Percentiles rank a stretch among this genome's conserved stretches.
phyloP scores from a whole-genome alignment of 1,284 basidiomycete genomes.

The Boletellus deceptivus region DNA sequence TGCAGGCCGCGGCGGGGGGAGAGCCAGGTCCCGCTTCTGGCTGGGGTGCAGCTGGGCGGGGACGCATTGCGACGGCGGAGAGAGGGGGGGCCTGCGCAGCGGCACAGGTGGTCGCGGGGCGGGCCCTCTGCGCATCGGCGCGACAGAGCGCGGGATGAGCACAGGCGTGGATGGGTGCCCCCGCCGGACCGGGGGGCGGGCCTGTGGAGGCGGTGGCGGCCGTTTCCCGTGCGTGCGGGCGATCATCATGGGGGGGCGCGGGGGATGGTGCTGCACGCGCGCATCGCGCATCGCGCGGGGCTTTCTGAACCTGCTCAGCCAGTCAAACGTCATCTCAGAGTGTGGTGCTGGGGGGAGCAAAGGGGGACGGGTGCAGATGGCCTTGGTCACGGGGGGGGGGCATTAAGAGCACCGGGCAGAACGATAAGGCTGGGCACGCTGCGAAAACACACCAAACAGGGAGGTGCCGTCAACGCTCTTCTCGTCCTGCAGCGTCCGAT shows the following conservation, averaged over 20 bases:
- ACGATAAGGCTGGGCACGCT: constrained; percentile 30
- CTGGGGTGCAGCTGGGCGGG: constrained; percentile 29
- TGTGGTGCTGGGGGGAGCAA: constrained; percentile 12
- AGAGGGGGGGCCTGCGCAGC: constrained; percentile 3
- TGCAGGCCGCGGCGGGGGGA: constrained; percentile 6
- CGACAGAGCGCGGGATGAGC: constrained; percentile 13
- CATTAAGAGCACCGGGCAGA: constrained; percentile 28
- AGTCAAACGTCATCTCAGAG: constrained; percentile 27
- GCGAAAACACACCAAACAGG: constrained; percentile 26
- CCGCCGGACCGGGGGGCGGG: constrained; percentile 21
- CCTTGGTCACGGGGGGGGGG: constrained; percentile 17
- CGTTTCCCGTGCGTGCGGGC: constrained; percentile 20
- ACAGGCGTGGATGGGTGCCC: constrained; percentile 7
- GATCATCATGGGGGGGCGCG: constrained; percentile 15
- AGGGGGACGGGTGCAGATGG: constrained; percentile 5
- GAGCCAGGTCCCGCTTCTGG: constrained; percentile 21
- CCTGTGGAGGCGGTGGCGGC: constrained; percentile 17
- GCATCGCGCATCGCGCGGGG: constrained; percentile 18
- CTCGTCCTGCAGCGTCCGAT: constrained; percentile 29
- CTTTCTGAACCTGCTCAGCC: constrained; percentile 26
- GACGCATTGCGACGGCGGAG: constrained; percentile 20
- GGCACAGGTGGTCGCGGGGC: constrained; percentile 8
- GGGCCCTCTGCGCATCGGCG: constrained; percentile 18
- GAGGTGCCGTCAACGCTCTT: constrained; percentile 26
- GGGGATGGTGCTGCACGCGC: constrained; percentile 15